Percentiles rank a stretch among this genome's conserved stretches.
These are phyloP conservation scores for Pichia occidentalis DNA, from an alignment of 805 yeast genomes.

Conservation along the genomic window DNA sequence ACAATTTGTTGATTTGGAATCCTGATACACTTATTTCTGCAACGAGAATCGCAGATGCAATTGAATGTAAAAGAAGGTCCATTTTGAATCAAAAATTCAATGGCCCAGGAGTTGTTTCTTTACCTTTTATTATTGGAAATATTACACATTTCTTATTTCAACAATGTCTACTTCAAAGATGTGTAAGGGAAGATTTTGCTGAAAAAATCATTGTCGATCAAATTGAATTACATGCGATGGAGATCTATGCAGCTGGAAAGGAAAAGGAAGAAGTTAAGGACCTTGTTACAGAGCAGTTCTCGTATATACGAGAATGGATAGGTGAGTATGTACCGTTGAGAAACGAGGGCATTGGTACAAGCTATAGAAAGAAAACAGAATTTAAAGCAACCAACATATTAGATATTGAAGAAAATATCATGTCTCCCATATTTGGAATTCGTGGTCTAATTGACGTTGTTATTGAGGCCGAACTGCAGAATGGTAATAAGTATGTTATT, in stretches of 20 bases:
- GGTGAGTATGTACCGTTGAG: conserved; percentile 32
- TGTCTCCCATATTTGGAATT: conserved; percentile 88
- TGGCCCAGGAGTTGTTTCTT: conserved; percentile 55
- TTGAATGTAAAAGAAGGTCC: conserved; percentile 67
- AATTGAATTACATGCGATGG: conserved; percentile 25
- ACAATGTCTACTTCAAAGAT: conserved; percentile 37
- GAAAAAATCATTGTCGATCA: conserved; percentile 26
- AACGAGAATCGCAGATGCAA: conserved; percentile 71
- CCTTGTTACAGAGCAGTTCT: conserved; percentile 41
- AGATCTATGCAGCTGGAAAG: conserved; percentile 51
- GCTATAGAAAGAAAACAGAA: conserved; percentile 25
- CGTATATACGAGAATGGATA: conserved; percentile 50
- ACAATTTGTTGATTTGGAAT: conserved; percentile 65
- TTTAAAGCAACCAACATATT: conserved; percentile 57
- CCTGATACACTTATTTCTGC: conserved; percentile 83
- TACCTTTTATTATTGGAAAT: conserved; percentile 73
- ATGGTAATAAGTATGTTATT: conserved; percentile 45
- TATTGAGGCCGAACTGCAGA: conserved; percentile 46
- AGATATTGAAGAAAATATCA: conserved; percentile 84
- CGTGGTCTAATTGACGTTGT: conserved; percentile 90
- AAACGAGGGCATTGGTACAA: conserved; percentile 2
- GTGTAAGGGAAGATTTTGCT: conserved; percentile 36
- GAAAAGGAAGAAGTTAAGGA: conserved; percentile 38
- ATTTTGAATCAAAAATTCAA: conserved; percentile 51
- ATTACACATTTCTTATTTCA: conserved; percentile 77